These are phyloP conservation scores for Sordariomycetes sp. DNA, from an alignment of 2,329 filamentous ascomycete genomes.

Conservation along the genomic window DNA sequence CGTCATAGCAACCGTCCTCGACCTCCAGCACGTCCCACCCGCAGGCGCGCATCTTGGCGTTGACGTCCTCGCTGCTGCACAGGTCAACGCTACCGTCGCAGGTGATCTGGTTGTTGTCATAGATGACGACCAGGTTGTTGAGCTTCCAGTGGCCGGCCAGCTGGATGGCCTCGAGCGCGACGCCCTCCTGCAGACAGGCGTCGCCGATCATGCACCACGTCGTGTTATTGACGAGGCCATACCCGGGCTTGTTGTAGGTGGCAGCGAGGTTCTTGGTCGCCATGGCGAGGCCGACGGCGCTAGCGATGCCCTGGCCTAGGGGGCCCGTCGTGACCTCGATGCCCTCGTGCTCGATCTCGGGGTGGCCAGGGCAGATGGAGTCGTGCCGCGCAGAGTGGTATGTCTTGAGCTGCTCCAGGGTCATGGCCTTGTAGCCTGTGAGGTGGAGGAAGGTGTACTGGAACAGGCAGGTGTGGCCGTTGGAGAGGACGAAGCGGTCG, in stretches of 20 bases:
- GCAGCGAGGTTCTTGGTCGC: constrained; percentile 86
- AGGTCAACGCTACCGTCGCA: constrained; percentile 91
- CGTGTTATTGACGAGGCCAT: constrained; percentile 87
- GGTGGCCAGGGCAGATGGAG: constrained; percentile 87
- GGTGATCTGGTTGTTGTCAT: constrained; percentile 97
- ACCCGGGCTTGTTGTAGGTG: constrained; percentile 94
- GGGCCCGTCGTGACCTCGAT: constrained; percentile 97
- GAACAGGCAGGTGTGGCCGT: constrained; percentile 97
- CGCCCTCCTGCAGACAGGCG: constrained; percentile 97
- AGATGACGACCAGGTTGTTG: constrained; percentile 93
- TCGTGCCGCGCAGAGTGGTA: constrained; percentile 72
- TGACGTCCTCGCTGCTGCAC: constrained; percentile 93
- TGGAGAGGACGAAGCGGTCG: constrained; percentile 98
- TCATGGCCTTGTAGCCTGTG: constrained; percentile 70
- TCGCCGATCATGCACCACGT: constrained; percentile 96
- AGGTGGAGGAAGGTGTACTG: constrained; percentile 97
- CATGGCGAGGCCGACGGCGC: constrained; percentile 95
- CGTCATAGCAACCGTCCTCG: constrained; percentile 78
- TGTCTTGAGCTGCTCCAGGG: constrained; percentile 83
- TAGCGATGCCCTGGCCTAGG: constrained; percentile 93
- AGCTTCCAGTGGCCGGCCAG: constrained; percentile 93
- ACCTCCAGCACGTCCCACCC: constrained; percentile 89
- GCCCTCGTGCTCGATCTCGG: constrained; percentile 90
- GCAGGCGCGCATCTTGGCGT: constrained; percentile 90
- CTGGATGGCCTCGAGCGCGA: constrained; percentile 85